Conservation (phyloP, 495 filamentous ascomycete genomes). For the Aspergillus asperescens region DNA sequence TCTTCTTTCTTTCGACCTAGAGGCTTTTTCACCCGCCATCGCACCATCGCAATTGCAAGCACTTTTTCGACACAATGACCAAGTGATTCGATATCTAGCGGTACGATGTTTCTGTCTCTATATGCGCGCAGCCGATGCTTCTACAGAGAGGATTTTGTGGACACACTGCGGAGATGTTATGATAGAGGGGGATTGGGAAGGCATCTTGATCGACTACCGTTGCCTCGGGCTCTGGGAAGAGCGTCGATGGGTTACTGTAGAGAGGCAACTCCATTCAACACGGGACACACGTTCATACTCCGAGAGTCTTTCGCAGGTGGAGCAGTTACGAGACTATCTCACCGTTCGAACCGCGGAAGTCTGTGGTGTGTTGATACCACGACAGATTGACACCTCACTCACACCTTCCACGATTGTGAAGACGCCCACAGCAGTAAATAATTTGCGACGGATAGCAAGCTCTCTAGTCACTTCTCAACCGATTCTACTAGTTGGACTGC, state of each 20-base stretch:
- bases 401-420: constrained; percentile 54
- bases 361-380: constrained; percentile 62
- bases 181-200: constrained; percentile 70
- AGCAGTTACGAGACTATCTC: constrained; percentile 39
- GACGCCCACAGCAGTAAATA: constrained; percentile 64
- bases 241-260: constrained; percentile 36
- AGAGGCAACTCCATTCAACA: constrained; percentile 19
- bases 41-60: constrained; percentile 60
- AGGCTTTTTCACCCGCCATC: constrained; percentile 56
- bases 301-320: constrained; percentile 26
- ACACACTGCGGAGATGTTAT: constrained; percentile 56
- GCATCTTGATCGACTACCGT: constrained; percentile 69
- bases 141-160: constrained; percentile 62
- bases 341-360: constrained; percentile 50
- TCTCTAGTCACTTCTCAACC: constrained; percentile 61
- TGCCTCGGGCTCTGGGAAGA: constrained; percentile 82
- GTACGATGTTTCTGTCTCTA: constrained; percentile 73
- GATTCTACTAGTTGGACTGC: constrained; percentile 73
- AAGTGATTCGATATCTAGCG: constrained; percentile 69
- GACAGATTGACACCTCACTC: constrained; percentile 45
- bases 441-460: constrained; percentile 61
- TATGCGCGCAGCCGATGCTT: constrained; percentile 73
- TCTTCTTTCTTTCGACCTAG: constrained; percentile 67
- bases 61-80: constrained; percentile 58
- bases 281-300: constrained; percentile 21